Evolutionary conservation across 768 basidiomycete genomes (phyloP).

Genomic region (Trametes sanguinea): DNA sequence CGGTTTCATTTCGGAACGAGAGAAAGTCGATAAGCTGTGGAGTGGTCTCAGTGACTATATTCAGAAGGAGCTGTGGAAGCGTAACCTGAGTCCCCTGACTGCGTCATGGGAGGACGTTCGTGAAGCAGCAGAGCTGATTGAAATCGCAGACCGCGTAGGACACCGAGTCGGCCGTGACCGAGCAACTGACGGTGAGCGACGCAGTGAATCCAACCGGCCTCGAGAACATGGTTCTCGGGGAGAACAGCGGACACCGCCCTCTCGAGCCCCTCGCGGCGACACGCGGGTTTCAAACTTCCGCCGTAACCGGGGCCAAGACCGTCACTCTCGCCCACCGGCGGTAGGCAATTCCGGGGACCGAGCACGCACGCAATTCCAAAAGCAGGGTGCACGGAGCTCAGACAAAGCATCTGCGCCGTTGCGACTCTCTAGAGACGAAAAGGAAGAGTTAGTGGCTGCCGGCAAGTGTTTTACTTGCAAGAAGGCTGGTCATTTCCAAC

Average conservation of each 20-base stretch:
- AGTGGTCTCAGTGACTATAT: not conserved
- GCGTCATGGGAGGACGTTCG: slow-evolving; percentile 1
- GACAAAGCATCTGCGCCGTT: too few relatives aligned
- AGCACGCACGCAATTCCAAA: too few relatives aligned
- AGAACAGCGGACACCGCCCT: too few relatives aligned
- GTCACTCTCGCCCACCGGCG: too few relatives aligned
- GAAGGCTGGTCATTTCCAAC: slow-evolving; percentile 6
- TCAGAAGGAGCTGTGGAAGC: slow-evolving; percentile 10
- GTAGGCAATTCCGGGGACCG: too few relatives aligned
- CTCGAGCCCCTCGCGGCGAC: too few relatives aligned
- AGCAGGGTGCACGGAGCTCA: too few relatives aligned
- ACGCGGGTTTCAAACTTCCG: too few relatives aligned
- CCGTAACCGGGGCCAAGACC: too few relatives aligned
- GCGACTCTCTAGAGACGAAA: not conserved
- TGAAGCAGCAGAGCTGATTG: slow-evolving; percentile 5
- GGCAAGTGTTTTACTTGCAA: slow-evolving; percentile 6
- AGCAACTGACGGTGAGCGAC: too few relatives aligned
- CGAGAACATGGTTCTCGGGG: too few relatives aligned
- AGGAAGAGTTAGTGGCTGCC: not conserved
- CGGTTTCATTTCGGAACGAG: slow-evolving; percentile 6
- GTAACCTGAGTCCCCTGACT: not conserved
- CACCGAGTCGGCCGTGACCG: not conserved
- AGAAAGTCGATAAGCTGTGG: slow-evolving; percentile 14
- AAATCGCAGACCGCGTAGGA: slow-evolving; percentile 3
- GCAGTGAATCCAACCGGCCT: too few relatives aligned